These are phyloP conservation scores for Chloroidium sp. DNA, from an alignment of 163 green algal genomes.

Conservation along the genomic window DNA sequence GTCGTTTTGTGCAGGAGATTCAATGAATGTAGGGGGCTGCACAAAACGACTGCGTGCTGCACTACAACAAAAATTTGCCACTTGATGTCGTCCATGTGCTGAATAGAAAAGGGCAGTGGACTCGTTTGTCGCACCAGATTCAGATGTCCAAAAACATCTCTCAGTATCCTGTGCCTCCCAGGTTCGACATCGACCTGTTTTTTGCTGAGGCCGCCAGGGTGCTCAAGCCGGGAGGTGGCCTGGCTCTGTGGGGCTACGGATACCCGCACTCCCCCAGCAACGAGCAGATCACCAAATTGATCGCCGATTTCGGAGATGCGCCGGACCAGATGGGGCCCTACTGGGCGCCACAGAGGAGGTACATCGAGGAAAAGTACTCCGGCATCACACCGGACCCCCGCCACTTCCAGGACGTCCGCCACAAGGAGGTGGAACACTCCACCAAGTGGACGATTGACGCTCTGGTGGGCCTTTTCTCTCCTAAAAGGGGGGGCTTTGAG, in stretches of 20 bases:
- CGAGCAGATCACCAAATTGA: not conserved
- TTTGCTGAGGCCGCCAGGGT: constrained; percentile 26
- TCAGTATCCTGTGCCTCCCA: constrained; percentile 3
- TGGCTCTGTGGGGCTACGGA: constrained; percentile 32
- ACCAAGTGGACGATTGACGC: too few relatives aligned
- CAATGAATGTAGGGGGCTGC: too few relatives aligned
- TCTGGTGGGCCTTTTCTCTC: too few relatives aligned
- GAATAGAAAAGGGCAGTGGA: too few relatives aligned
- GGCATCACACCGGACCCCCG: not conserved
- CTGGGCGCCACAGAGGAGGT: constrained; percentile 16
- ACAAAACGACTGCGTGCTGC: too few relatives aligned
- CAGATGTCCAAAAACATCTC: not conserved
- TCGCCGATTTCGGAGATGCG: constrained; percentile 18
- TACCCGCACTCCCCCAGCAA: not conserved
- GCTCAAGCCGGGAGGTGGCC: constrained; percentile 23
- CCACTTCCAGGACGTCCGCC: not conserved
- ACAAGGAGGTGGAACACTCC: not conserved
- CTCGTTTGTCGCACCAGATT: too few relatives aligned
- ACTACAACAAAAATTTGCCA: too few relatives aligned
- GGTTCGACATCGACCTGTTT: constrained; percentile 31
- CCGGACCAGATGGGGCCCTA: constrained; percentile 14
- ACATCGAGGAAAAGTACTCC: constrained; percentile 17
- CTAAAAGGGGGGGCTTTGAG: too few relatives aligned
- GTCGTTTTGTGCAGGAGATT: too few relatives aligned
- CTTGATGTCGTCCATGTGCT: too few relatives aligned